A percentile compares a stretch with the other conserved stretches of the same genome.
Conservation (phyloP, 371 early-diverging fungal genomes). For the Saksenaea vasiformis region DNA sequence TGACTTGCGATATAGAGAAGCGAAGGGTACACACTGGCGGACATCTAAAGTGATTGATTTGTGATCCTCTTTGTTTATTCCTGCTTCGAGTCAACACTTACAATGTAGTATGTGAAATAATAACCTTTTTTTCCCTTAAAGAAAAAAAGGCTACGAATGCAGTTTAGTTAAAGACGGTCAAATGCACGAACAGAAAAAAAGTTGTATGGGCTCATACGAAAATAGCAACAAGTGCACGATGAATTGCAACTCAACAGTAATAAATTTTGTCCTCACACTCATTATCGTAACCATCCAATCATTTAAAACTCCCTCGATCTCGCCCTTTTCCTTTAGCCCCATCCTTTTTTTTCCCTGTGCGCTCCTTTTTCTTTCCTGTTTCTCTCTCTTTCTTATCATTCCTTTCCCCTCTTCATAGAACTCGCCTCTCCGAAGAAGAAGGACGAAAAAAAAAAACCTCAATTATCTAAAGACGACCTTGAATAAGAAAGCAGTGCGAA, state of each 20-base stretch:
- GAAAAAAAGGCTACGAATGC: neutral
- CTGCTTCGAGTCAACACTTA: too few species aligned
- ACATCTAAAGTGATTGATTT: neutral
- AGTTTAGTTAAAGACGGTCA: neutral
- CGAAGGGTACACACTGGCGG: slow-evolving; percentile 1
- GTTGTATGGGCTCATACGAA: slow-evolving; percentile 4
- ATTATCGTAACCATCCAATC: slow-evolving; percentile 11
- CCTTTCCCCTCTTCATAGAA: slow-evolving; percentile 13
- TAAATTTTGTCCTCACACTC: slow-evolving; percentile 16
- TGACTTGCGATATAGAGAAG: neutral
- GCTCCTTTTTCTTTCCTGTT: slow-evolving; percentile 11
- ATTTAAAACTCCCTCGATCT: slow-evolving; percentile 20
- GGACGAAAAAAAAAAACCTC: slow-evolving; percentile 8
- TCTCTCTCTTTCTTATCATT: slow-evolving; percentile 11
- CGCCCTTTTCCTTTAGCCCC: slow-evolving; percentile 13
- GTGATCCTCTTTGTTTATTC: neutral
- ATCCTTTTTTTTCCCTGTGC: slow-evolving; percentile 12
- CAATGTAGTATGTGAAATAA: too few species aligned
- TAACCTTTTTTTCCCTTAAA: neutral
- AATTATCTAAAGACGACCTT: slow-evolving; percentile 11
- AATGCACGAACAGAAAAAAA: slow-evolving; percentile 3
- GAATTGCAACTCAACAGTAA: slow-evolving; percentile 9
- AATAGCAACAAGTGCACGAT: slow-evolving; percentile 9
- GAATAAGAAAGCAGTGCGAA: slow-evolving; percentile 4
- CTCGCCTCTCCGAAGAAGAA: slow-evolving; percentile 9